Evolutionary conservation across 495 filamentous ascomycete genomes (phyloP).

Genomic region (Staphylotrichum longicolle): DNA sequence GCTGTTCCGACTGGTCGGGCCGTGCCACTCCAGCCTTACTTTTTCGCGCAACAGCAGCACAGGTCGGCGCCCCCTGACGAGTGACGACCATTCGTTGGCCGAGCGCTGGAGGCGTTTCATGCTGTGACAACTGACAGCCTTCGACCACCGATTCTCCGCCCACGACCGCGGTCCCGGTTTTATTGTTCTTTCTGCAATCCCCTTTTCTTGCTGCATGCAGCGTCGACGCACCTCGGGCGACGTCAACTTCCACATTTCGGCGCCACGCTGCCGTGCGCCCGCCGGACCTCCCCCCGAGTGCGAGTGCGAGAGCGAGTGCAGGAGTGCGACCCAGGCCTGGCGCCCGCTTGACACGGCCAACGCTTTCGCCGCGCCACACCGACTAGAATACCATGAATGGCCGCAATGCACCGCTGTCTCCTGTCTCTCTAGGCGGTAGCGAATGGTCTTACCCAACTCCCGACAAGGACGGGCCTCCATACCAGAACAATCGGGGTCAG

Average conservation of each 20-base stretch:
- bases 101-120: conserved; percentile 24
- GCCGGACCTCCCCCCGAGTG: conserved; percentile 1
- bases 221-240: not conserved
- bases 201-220: conserved; percentile 2
- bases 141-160: conserved; percentile 5
- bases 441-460: conserved; percentile 79
- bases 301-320: too few species aligned
- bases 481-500: conserved; percentile 57
- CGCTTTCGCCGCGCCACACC: conserved; percentile 18
- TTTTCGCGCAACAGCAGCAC: conserved; percentile 5
- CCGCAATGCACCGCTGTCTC: conserved; percentile 69
- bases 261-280: conserved; percentile 16
- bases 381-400: conserved; percentile 43
- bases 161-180: not conserved
- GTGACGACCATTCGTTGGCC: conserved; percentile 17
- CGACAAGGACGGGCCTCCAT: conserved; percentile 52
- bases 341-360: conserved; percentile 24
- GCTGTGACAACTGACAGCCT: conserved; percentile 22
- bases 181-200: not conserved
- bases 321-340: conserved; percentile 11
- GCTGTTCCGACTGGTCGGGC: conserved; percentile 16
- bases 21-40: conserved; percentile 17
- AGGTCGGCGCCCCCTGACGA: conserved; percentile 6
- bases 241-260: conserved; percentile 9
- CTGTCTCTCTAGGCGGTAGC: conserved; percentile 75